Percentiles rank a stretch among this genome's conserved stretches.
phyloP scores from a whole-genome alignment of 2,329 filamentous ascomycete genomes.

The Neonectria hederae region DNA sequence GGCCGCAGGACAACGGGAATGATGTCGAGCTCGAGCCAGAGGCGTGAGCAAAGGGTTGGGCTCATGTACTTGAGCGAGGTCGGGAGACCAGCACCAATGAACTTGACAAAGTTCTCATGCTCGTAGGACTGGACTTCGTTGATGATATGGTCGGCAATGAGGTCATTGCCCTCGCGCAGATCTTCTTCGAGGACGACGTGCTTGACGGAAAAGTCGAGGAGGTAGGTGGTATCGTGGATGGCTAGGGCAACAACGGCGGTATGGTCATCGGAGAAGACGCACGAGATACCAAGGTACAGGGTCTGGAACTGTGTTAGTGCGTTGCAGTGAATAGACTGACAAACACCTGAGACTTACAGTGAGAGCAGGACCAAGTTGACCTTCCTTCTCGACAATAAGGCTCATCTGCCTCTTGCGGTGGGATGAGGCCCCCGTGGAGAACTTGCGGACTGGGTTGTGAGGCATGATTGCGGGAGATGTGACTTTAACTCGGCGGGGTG shows the following conservation, averaged over 20 bases:
- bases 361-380: slow-evolving; percentile 56
- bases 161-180: slow-evolving; percentile 52
- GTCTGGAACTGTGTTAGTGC: slow-evolving; percentile 50
- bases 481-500: slow-evolving; percentile 23
- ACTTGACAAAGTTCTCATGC: slow-evolving; percentile 74
- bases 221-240: slow-evolving; percentile 78
- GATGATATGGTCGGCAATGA: slow-evolving; percentile 69
- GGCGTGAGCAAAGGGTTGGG: slow-evolving; percentile 71
- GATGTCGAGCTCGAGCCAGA: slow-evolving; percentile 82
- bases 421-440: slow-evolving; percentile 56
- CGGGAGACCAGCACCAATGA: slow-evolving; percentile 78
- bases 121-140: slow-evolving; percentile 67
- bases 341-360: slow-evolving; percentile 49
- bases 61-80: slow-evolving; percentile 66
- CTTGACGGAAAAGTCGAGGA: slow-evolving; percentile 75
- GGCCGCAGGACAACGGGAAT: slow-evolving; percentile 73
- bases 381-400: slow-evolving; percentile 53
- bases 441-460: slow-evolving; percentile 48
- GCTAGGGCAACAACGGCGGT: slow-evolving; percentile 71
- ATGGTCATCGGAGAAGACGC: slow-evolving; percentile 59
- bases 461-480: slow-evolving; percentile 38
- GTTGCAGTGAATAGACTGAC: slow-evolving; percentile 9
- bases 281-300: slow-evolving; percentile 71
- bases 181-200: slow-evolving; percentile 59
- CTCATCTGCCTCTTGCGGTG: slow-evolving; percentile 60